A percentile compares a stretch with the other conserved stretches of the same genome.
These are phyloP conservation scores for Camellia oleifera DNA, from an alignment of 179 eudicot genomes.

Conservation along the genomic window DNA sequence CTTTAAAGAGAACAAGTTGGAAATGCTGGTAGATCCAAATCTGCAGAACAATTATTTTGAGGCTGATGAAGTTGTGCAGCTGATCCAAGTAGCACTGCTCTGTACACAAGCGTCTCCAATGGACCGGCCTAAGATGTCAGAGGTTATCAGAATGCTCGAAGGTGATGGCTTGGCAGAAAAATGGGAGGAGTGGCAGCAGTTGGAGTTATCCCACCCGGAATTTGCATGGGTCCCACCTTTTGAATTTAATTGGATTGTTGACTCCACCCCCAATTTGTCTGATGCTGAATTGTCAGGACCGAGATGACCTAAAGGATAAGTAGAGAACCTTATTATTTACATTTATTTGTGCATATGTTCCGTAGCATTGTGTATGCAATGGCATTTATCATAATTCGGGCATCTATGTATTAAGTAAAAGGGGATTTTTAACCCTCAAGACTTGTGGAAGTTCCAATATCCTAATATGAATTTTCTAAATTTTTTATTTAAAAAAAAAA, in stretches of 20 bases:
- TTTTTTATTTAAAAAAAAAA: too few relatives aligned
- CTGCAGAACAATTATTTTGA: conserved; percentile 34
- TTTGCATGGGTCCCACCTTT: conserved; percentile 16
- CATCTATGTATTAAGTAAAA: too few relatives aligned
- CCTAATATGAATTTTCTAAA: too few relatives aligned
- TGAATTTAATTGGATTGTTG: conserved; percentile 12
- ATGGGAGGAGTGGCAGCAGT: conserved; percentile 49
- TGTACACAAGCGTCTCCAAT: conserved; percentile 36
- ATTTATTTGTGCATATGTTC: too few relatives aligned
- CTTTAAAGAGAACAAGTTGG: conserved; percentile 38
- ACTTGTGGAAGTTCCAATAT: too few relatives aligned
- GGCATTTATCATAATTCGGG: too few relatives aligned
- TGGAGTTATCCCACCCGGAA: conserved; percentile 29
- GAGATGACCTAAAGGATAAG: conserved; percentile 4
- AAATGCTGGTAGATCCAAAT: conserved; percentile 39
- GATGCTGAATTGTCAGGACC: conserved; percentile 19
- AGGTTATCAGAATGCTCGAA: conserved; percentile 41
- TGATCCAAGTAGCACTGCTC: conserved; percentile 37
- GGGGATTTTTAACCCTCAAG: too few relatives aligned
- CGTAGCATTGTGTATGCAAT: too few relatives aligned
- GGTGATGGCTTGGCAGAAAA: conserved; percentile 43
- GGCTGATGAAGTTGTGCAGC: conserved; percentile 38
- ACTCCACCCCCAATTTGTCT: conserved; percentile 14
- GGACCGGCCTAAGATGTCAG: conserved; percentile 45
- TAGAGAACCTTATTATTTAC: too few relatives aligned